Conservation (phyloP, 495 filamentous ascomycete genomes). For the Penicillium daleae region DNA sequence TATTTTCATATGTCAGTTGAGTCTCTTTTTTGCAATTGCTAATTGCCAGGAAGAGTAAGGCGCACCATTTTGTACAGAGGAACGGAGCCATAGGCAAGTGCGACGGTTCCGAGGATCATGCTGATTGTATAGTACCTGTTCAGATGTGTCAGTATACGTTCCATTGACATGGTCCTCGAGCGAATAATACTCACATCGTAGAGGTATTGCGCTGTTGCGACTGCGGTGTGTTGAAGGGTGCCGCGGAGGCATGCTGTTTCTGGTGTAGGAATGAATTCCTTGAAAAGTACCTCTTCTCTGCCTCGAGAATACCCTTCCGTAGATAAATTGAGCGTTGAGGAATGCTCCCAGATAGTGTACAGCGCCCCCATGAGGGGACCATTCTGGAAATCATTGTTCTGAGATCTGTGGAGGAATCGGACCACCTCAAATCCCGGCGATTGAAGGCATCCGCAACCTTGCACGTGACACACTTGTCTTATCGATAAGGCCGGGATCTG, state of each 20-base stretch:
- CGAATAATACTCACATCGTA: slow-evolving; percentile 48
- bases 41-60: neutral
- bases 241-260: slow-evolving; percentile 35
- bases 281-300: slow-evolving; percentile 44
- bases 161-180: too few species aligned
- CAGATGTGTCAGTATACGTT: neutral
- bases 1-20: slow-evolving; percentile 34
- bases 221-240: slow-evolving; percentile 47
- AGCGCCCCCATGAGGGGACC: slow-evolving; percentile 33
- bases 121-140: slow-evolving; percentile 81
- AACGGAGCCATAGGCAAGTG: slow-evolving; percentile 92
- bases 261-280: slow-evolving; percentile 36
- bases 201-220: slow-evolving; percentile 49
- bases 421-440: slow-evolving; percentile 15
- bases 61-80: slow-evolving; percentile 95
- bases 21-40: too few species aligned
- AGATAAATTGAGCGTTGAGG: slow-evolving; percentile 20
- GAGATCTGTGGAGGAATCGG: slow-evolving; percentile 16
- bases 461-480: slow-evolving; percentile 21
- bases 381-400: slow-evolving; percentile 41
- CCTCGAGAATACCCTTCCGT: slow-evolving; percentile 22
- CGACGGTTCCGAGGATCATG: slow-evolving; percentile 86
- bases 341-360: slow-evolving; percentile 20
- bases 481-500: slow-evolving; percentile 21
- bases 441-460: slow-evolving; percentile 12